A percentile compares a stretch with the other conserved stretches of the same genome.
phyloP scores from a whole-genome alignment of 305 asterid species.

The Plantago coronopus region DNA sequence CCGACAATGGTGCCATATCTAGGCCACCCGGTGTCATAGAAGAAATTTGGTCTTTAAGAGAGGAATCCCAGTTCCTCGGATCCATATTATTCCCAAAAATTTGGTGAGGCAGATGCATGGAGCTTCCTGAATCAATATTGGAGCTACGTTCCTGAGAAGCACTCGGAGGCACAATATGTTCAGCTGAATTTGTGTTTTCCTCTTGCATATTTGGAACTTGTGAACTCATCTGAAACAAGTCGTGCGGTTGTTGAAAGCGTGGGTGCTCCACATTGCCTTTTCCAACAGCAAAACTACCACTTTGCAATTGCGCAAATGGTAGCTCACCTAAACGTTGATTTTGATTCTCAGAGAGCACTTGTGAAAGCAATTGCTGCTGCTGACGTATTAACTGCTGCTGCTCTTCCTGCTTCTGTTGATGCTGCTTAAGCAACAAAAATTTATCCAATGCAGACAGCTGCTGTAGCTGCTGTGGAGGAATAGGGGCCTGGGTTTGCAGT shows the following conservation, averaged over 20 bases:
- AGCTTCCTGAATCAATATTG: conserved; percentile 34
- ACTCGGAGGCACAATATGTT: conserved; percentile 32
- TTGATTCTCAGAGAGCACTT: conserved; percentile 47
- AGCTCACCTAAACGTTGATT: conserved; percentile 44
- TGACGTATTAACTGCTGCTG: conserved; percentile 50
- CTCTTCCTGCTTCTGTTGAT: conserved; percentile 54
- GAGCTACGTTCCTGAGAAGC: conserved; percentile 39
- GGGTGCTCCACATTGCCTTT: conserved; percentile 41
- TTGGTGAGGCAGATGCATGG: conserved; percentile 45
- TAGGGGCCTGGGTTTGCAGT: conserved; percentile 53
- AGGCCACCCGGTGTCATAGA: conserved; percentile 21
- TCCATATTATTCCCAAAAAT: conserved; percentile 26
- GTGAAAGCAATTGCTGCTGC: conserved; percentile 73
- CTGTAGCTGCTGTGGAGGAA: conserved; percentile 61
- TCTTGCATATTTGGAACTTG: conserved; percentile 38
- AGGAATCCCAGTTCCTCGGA: conserved; percentile 32
- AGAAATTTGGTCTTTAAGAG: conserved; percentile 31
- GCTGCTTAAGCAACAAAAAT: conserved; percentile 55
- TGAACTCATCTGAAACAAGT: conserved; percentile 37
- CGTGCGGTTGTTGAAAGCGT: conserved; percentile 40
- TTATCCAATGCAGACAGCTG: conserved; percentile 56
- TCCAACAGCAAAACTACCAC: conserved; percentile 41
- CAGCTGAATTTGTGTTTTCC: conserved; percentile 34
- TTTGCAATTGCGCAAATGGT: conserved; percentile 40
- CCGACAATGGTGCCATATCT: conserved; percentile 27